A percentile compares a stretch with the other conserved stretches of the same genome.
Evolutionary conservation across 768 basidiomycete species (phyloP).

Genomic region (Boletales sp.): DNA sequence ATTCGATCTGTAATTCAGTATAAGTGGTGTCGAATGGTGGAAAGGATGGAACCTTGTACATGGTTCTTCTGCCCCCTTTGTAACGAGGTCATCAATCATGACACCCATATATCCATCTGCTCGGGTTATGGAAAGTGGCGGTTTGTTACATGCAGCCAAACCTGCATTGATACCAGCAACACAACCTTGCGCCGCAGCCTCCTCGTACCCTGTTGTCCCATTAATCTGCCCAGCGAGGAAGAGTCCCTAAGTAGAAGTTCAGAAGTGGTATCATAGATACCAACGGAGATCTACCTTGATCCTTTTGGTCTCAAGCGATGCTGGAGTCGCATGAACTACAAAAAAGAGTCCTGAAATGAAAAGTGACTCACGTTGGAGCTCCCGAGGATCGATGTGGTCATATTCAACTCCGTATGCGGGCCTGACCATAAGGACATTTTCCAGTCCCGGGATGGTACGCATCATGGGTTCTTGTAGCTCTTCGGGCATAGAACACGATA

Average conservation of each 20-base stretch:
- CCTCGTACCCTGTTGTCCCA: constrained; percentile 92
- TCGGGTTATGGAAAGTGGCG: constrained; percentile 66
- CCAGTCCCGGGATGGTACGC: constrained; percentile 79
- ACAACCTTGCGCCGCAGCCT: constrained; percentile 88
- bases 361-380: constrained; percentile 57
- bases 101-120: constrained; percentile 87
- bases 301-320: constrained; percentile 81
- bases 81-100: constrained; percentile 87
- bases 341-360: not conserved
- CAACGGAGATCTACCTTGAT: constrained; percentile 47
- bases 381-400: constrained; percentile 84
- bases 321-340: constrained; percentile 32
- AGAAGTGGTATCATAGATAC: not conserved
- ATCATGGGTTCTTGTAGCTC: constrained; percentile 83
- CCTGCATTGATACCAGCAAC: constrained; percentile 89
- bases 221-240: constrained; percentile 92
- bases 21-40: constrained; percentile 2
- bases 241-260: constrained; percentile 48
- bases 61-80: constrained; percentile 88
- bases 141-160: constrained; percentile 50
- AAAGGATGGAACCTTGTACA: constrained; percentile 42
- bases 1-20: constrained; percentile 62
- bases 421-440: constrained; percentile 76
- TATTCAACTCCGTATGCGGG: constrained; percentile 95
- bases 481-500: constrained; percentile 84